Base-by-base conservation (phyloP, 164 flowering plant species). In the Cinnamomum micranthum region DNA sequence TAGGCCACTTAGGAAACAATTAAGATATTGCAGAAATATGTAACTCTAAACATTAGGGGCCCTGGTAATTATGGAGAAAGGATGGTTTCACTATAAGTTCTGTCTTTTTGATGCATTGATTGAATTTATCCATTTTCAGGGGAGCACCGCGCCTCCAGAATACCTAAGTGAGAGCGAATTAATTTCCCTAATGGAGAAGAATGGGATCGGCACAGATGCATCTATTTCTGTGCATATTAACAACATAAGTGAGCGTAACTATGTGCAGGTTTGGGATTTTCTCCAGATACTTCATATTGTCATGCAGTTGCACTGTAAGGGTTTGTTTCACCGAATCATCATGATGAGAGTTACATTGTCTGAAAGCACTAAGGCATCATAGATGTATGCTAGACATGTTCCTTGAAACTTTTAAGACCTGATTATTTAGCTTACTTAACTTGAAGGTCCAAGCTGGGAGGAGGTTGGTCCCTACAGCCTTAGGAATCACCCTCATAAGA, bases 151-250 rank as follows among this genome's bases (percentile, higher is more conserved):
- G 0, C 90, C 99, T 80, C 99, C 99, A 65, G 97, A 93, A 80
- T 91, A 88, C 81, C 95, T 95, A 71, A 93, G 85, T 80, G 99
- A 95, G 79, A 95, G 99, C 86, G 99, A 95, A 76, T 85, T 95
- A 74, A 95, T 95, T 74, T 91, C 99, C 35, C 85, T 95, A 13
- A 95, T 95, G 99, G 99, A 95, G 79, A 95, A 93, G 84, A 77
- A 93, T 86, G 97, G 95, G 76, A 93, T 95, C 72, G 99, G 99
- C 68, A 95, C 99, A 70, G 99, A 95, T 89, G 97, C 99, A 82
- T 95, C 99, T 71, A 95, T 95, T 78, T 77, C 97, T 76, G 97
- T 89, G 4, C 99, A 95, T 80, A 95, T 95, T 55, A 95, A 91
- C 91, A 95, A 95, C 84, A 95, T 95, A 78, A 86, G 95, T 74